A percentile compares a stretch with the other conserved stretches of the same genome.
Conservation (phyloP, 129 eudicot species). For the Silybum marianum region DNA sequence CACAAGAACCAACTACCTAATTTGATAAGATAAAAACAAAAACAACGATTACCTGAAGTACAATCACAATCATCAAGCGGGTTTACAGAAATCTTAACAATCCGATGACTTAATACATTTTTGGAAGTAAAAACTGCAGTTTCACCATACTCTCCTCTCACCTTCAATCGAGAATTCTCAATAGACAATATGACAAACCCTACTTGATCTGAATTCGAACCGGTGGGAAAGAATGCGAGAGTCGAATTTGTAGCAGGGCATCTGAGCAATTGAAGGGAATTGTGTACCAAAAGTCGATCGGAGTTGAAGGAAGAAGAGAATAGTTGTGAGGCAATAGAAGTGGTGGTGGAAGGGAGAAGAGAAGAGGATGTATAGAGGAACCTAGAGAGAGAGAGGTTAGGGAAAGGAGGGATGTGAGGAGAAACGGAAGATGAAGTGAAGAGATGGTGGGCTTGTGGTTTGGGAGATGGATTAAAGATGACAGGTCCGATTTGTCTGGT, state of each 20-base stretch:
- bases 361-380: conserved; percentile 23
- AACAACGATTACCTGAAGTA: conserved; percentile 26
- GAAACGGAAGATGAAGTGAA: conserved; percentile 21
- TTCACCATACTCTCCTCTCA: conserved; percentile 16
- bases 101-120: conserved; percentile 30
- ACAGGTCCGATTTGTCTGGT: conserved; percentile 35
- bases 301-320: conserved; percentile 2
- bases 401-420: conserved; percentile 25
- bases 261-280: conserved; percentile 44
- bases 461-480: conserved; percentile 38
- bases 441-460: conserved; percentile 27
- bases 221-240: conserved; percentile 52
- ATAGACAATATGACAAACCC: conserved; percentile 48
- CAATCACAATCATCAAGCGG: conserved; percentile 27
- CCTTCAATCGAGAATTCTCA: conserved; percentile 26
- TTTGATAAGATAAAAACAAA: not conserved
- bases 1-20: not conserved
- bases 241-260: conserved; percentile 32
- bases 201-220: conserved; percentile 43
- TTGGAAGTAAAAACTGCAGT: conserved; percentile 14
- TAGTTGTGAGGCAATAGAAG: conserved; percentile 10
- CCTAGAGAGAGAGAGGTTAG: conserved; percentile 33
- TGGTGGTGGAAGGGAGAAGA: conserved; percentile 22
- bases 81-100: conserved; percentile 37
- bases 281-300: conserved; percentile 9